Evolutionary conservation across 306 rosid genomes (phyloP).

Genomic region (Hippophae rhamnoides): DNA sequence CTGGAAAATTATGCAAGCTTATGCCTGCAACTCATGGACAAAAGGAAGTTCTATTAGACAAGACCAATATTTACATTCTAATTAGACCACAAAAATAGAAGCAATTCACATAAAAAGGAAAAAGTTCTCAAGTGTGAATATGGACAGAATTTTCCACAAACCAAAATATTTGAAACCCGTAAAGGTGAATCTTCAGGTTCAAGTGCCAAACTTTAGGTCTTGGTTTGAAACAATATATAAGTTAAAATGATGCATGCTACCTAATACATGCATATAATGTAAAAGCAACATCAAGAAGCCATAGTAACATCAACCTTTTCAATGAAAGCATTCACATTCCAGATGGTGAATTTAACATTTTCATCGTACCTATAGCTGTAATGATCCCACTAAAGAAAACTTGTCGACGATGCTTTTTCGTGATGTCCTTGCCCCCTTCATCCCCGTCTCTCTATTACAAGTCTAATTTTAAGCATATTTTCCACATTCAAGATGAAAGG

Average conservation of each 20-base stretch:
- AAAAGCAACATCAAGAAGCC: too few species aligned
- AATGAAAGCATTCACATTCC: slow-evolving; percentile 4
- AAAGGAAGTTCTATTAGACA: slow-evolving; percentile 2
- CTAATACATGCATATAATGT: too few species aligned
- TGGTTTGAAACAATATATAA: too few species aligned
- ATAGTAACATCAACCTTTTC: too few species aligned
- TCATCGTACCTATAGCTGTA: slow-evolving; percentile 77
- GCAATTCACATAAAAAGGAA: not conserved
- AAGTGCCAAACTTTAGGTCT: too few species aligned
- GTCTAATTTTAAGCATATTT: slow-evolving; percentile 27
- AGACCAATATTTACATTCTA: not conserved
- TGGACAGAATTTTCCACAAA: too few species aligned
- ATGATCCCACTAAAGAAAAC: slow-evolving; percentile 79
- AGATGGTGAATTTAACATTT: slow-evolving; percentile 14
- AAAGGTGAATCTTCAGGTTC: too few species aligned
- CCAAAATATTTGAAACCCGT: too few species aligned
- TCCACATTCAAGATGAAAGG: slow-evolving; percentile 12
- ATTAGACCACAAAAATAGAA: too few species aligned
- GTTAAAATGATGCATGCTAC: too few species aligned
- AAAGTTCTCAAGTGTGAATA: too few species aligned
- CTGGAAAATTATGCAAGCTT: slow-evolving; percentile 97
- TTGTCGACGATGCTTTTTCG: slow-evolving; percentile 90
- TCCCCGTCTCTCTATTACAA: slow-evolving; percentile 60
- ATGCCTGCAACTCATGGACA: slow-evolving; percentile 45
- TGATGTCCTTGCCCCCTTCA: slow-evolving; percentile 74